phyloP scores from a whole-genome alignment of 495 filamentous ascomycete species.

The Penicillium steckii region DNA sequence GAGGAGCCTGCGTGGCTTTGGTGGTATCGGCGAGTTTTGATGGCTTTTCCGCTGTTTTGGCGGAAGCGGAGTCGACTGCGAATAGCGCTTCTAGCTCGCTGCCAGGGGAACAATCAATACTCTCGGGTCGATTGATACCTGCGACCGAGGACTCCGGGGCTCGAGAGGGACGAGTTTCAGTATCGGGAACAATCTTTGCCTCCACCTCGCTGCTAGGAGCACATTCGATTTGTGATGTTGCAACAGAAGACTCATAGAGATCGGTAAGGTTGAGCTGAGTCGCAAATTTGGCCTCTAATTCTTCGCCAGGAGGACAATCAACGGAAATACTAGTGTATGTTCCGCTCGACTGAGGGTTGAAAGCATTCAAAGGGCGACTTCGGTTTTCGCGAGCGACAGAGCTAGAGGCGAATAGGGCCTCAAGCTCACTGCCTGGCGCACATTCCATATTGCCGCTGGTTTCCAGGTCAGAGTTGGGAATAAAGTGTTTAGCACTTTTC shows the following conservation, averaged over 20 bases:
- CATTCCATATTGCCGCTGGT: constrained; percentile 8
- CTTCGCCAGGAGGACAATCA: constrained; percentile 15
- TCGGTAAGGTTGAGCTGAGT: neutral
- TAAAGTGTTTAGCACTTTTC: neutral
- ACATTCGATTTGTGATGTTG: constrained; percentile 3
- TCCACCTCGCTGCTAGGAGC: constrained; percentile 13
- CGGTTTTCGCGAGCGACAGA: constrained; percentile 2
- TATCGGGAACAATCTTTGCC: constrained; percentile 7
- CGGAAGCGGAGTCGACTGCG: neutral
- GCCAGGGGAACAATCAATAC: constrained; percentile 3
- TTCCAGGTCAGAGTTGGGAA: neutral
- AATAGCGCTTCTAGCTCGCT: constrained; percentile 14
- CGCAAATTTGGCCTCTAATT: constrained; percentile 12
- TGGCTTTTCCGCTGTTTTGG: neutral
- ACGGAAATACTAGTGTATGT: neutral
- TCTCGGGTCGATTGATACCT: neutral
- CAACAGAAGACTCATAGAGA: neutral
- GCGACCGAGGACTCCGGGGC: neutral
- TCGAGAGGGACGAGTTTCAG: neutral
- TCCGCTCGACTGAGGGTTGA: neutral
- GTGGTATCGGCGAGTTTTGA: neutral
- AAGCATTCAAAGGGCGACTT: neutral
- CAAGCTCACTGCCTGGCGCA: constrained; percentile 16
- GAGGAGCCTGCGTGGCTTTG: neutral
- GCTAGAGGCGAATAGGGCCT: constrained; percentile 14